These are phyloP conservation scores for Naganishia friedmannii DNA, from an alignment of 768 basidiomycete species.

Conservation along the genomic window DNA sequence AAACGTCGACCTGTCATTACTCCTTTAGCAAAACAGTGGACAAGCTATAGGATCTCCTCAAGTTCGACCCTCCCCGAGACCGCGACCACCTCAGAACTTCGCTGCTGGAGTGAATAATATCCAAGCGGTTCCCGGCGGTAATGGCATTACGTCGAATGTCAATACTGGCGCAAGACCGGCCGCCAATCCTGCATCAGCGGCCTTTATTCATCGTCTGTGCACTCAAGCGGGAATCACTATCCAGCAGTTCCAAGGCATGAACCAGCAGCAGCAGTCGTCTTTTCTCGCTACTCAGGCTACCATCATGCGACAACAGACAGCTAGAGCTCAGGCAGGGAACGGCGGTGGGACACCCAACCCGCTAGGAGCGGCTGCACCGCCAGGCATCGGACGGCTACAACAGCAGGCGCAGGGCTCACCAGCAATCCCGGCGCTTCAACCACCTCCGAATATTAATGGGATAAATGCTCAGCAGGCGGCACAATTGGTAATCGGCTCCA, in stretches of 20 bases:
- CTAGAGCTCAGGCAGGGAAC: neutral
- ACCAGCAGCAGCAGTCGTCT: neutral
- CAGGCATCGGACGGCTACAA: neutral
- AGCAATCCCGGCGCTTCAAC: constrained; percentile 5
- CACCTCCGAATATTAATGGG: neutral
- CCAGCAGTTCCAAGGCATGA: constrained; percentile 9
- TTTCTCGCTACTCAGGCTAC: constrained; percentile 5
- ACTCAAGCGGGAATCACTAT: constrained; percentile 5
- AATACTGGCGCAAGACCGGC: neutral
- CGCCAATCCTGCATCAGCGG: neutral
- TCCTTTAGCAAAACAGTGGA: neutral
- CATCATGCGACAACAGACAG: constrained; percentile 4
- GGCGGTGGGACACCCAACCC: neutral
- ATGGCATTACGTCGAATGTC: neutral
- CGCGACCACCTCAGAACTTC: constrained; percentile 18
- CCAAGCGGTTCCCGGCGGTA: neutral
- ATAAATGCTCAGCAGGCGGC: neutral
- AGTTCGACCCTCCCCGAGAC: constrained; percentile 15
- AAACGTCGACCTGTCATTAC: neutral
- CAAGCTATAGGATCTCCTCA: constrained; percentile 6
- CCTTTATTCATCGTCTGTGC: constrained; percentile 4
- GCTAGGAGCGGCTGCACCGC: neutral
- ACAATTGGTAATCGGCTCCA: neutral
- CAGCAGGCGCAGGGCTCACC: constrained; percentile 4
- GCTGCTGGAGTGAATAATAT: constrained; percentile 10